phyloP scores from a whole-genome alignment of 768 basidiomycete species.

The Collybia nuda region DNA sequence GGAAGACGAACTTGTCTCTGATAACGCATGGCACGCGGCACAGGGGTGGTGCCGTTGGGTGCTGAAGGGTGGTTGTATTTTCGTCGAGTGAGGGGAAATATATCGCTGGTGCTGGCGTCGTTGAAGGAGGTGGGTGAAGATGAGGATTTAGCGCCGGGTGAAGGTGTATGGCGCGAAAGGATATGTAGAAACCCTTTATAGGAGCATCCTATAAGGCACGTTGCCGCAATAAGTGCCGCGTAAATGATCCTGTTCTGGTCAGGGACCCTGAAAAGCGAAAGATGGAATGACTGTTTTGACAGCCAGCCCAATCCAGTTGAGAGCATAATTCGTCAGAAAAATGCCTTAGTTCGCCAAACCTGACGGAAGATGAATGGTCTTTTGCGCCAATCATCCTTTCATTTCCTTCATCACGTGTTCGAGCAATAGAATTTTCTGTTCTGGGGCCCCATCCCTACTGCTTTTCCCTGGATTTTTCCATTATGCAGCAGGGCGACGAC shows the following conservation, averaged over 20 bases:
- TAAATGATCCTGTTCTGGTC: constrained; percentile 12
- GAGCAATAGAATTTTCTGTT: neutral
- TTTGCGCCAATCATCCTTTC: neutral
- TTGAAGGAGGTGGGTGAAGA: neutral
- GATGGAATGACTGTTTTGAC: neutral
- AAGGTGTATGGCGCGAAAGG: constrained; percentile 5
- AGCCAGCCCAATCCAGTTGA: constrained; percentile 1
- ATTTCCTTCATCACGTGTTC: constrained; percentile 15
- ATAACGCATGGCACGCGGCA: constrained; percentile 8
- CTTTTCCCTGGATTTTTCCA: constrained; percentile 7
- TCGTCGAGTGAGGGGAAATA: constrained; percentile 8
- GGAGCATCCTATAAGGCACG: constrained; percentile 26
- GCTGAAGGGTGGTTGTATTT: constrained; percentile 2
- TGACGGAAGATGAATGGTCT: neutral
- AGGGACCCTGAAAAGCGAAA: constrained; percentile 7
- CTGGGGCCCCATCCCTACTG: neutral
- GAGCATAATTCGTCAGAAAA: constrained; percentile 10
- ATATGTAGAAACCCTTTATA: constrained; percentile 19
- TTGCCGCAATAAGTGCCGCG: constrained; percentile 17
- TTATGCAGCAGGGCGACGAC: constrained; percentile 59
- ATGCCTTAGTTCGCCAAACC: neutral
- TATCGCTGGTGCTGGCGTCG: constrained; percentile 1
- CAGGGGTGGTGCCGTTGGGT: neutral
- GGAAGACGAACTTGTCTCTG: constrained; percentile 9
- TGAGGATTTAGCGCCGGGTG: neutral